Evolutionary conservation across 1,139 yeast species (phyloP), one percentile per base, ranked within the genome.

Genomic region (Pichia sp.): DNA sequence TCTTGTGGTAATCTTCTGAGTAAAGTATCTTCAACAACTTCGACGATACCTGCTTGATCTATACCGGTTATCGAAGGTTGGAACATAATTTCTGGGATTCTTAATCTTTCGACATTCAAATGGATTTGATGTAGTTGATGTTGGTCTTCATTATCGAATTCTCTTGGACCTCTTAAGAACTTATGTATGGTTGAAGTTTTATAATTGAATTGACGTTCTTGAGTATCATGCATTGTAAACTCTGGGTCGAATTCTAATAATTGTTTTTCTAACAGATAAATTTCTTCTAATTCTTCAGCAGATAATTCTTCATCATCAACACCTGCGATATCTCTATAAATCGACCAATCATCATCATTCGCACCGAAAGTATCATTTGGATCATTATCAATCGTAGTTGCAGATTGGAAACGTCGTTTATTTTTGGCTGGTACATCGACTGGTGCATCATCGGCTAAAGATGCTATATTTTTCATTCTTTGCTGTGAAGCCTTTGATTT

Each of bases 291-390:
- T 54, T 84, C 87, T 45, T 80, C 86, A 48, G 85, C 95, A 45
- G 84, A 83, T 56, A 83, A 91, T 52, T 84, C 91, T 46, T 79
- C 81, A 54, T 88, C 85, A 21, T 83, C 83, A 14, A 76, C 83
- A 53, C 80, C 82, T 19, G 90, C 81, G 44, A 90, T 85, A 59
- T 89, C 95, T 58, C 95, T 77, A 64, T 93, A 93, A 20, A 90
- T 82, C 36, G 86, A 79, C 98, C 98, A 93, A 65, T 93, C 99
- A 47, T 87, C 96, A 62, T 93, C 99, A 60, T 90, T 85, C 4
- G 97, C 93, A 51, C 98, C 98, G 67, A 93, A 93, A 0, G 91
- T 89, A 66, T 91, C 98, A 60, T 84, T 90, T 12, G 95, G 96
- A 63, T 89, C 96, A 60, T 87, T 89, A 60, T 88, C 96, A 39